A percentile compares a stretch with the other conserved stretches of the same genome.
Evolutionary conservation across 2,329 filamentous ascomycete genomes (phyloP).

Genomic region (Septoria petroselini): DNA sequence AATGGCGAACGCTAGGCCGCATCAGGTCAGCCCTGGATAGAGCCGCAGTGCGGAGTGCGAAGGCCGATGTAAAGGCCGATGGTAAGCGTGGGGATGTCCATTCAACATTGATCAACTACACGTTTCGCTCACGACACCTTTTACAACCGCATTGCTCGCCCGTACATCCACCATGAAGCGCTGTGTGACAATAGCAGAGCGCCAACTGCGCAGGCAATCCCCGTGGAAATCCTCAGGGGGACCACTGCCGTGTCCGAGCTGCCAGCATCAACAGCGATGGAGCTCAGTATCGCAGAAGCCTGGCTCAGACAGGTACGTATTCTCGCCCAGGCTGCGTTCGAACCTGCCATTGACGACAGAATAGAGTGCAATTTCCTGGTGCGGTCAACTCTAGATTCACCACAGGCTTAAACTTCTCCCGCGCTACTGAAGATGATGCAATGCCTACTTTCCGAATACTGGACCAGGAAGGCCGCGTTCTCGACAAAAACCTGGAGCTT

Average conservation of each 20-base stretch:
- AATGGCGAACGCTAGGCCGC: too few relatives aligned
- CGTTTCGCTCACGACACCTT: background rate
- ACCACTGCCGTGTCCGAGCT: background rate
- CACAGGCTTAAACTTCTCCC: conserved; percentile 70
- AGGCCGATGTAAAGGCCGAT: conserved; percentile 4
- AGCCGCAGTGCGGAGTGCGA: background rate
- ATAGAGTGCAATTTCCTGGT: conserved; percentile 72
- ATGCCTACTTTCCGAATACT: conserved; percentile 91
- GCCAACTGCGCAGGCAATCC: conserved; percentile 4
- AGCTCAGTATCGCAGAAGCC: conserved; percentile 57
- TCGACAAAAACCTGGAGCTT: conserved; percentile 68
- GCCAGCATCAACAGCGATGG: conserved; percentile 43
- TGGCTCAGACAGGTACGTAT: conserved; percentile 57
- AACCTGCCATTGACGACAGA: background rate
- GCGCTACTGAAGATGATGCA: conserved; percentile 67
- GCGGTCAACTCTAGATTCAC: conserved; percentile 94
- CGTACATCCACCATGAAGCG: conserved; percentile 15
- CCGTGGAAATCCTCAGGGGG: conserved; percentile 4
- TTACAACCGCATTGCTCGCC: background rate
- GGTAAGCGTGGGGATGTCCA: conserved; percentile 4
- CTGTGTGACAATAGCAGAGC: conserved; percentile 13
- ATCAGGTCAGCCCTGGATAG: too few relatives aligned
- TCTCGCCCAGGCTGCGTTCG: background rate
- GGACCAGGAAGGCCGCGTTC: conserved; percentile 79
- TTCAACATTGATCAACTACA: background rate